Evolutionary conservation across 2,329 filamentous ascomycete species (phyloP).

Genomic region (Alternaria brassicae): DNA sequence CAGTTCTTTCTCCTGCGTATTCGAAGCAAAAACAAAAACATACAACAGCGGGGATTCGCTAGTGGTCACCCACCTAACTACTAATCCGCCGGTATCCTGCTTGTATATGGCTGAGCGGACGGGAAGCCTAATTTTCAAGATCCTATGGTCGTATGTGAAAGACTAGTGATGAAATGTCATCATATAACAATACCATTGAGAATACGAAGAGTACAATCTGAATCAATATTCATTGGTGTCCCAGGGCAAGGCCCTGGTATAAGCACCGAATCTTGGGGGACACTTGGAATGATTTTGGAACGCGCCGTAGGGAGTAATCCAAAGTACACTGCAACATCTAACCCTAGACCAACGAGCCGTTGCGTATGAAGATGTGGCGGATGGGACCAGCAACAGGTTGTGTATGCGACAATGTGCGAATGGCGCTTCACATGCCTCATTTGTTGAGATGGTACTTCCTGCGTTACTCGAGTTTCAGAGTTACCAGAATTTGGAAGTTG

Average conservation of each 20-base stretch:
- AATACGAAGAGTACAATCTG: no score
- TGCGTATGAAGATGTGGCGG: background rate
- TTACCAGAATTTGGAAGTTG: background rate
- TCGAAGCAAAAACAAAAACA: background rate
- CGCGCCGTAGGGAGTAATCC: background rate
- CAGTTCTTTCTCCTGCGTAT: background rate
- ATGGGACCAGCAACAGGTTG: background rate
- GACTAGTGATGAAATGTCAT: no score
- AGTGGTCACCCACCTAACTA: background rate
- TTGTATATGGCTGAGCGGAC: no score
- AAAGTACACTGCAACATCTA: background rate
- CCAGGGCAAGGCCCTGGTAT: no score
- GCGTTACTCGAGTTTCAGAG: background rate
- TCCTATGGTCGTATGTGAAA: no score
- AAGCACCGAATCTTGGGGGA: no score
- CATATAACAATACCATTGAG: no score
- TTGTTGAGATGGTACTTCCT: background rate
- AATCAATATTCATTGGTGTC: no score
- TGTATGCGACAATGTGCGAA: background rate
- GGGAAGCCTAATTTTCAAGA: no score
- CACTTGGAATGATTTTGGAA: no score
- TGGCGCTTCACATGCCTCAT: background rate
- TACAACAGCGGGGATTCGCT: no score
- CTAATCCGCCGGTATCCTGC: no score
- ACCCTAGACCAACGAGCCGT: background rate